Evolutionary conservation across 1,284 basidiomycete species (phyloP), one percentile per base, ranked within the genome.

Genomic region (Hymenochaete sp.): DNA sequence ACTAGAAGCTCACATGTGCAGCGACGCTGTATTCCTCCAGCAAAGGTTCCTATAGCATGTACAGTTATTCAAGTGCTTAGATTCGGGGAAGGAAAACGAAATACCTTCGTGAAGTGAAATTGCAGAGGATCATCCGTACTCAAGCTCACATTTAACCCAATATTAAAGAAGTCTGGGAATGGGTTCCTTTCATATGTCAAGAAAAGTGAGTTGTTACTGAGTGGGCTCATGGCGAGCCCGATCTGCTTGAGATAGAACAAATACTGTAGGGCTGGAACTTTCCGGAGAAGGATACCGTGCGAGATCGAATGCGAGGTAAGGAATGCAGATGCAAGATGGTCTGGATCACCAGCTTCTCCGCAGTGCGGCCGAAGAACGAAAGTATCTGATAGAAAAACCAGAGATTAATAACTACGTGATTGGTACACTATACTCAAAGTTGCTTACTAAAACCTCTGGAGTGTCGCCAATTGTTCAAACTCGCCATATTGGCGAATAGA

Each of bases 21-120:
- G 96, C 96, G 6, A 98, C 95, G 48, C 88, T 93, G 63, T 98
- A 99, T 60, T 99, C 96, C 59, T 99, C 96, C 45, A 98, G 67
- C 42, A 98, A 66, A 19, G 93, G 95, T 69, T 96, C 92, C 86
- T 91, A 54, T 11, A 22, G 39, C 42, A 24, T 44, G 22, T 29
- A n/a, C 8, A 14, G n/a, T 28, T 28, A 22, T 35, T 24, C 21
- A 40, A 48, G 28, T 31, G 9, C 28, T 10, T 10, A 9, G 14
- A 31, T 10, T 31, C 14, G 10, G 32, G 14, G 14, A 35, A 35
- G 22, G 7, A 45, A 24, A 7, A 9, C 14, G 13, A 50, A 67
- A 21, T 42, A 83, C 91, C 70, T 95, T 95, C 18, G 93, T 97
- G 62, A 96, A 95, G 64, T 96, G 93, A 68, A 97, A 95, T 65